These are phyloP conservation scores for Rhizopogon vinicolor DNA, from an alignment of 768 basidiomycete species.

Conservation along the genomic window DNA sequence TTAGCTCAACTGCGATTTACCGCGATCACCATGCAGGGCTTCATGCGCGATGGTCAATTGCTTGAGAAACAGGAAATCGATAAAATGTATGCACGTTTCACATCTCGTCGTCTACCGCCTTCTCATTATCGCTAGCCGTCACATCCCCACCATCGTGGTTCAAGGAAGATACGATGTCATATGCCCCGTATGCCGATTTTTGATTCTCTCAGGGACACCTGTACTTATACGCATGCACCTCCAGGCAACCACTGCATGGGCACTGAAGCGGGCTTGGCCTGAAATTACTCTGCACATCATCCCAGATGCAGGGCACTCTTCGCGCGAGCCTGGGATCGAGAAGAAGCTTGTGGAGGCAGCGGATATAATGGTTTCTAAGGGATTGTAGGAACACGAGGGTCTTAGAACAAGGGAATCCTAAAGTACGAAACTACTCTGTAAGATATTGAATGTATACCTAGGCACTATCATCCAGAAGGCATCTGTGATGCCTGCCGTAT, in stretches of 20 bases:
- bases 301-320: slow-evolving; percentile 84
- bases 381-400: background rate
- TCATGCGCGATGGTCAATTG: slow-evolving; percentile 85
- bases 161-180: slow-evolving; percentile 90
- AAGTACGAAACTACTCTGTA: background rate
- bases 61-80: slow-evolving; percentile 80
- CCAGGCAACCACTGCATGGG: slow-evolving; percentile 76
- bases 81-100: slow-evolving; percentile 60
- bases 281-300: slow-evolving; percentile 73
- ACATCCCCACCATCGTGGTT: slow-evolving; percentile 78
- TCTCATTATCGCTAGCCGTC: slow-evolving; percentile 48
- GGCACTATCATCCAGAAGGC: no score
- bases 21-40: slow-evolving; percentile 45
- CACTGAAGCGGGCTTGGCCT: slow-evolving; percentile 79
- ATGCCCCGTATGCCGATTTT: slow-evolving; percentile 58
- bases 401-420: background rate
- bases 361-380: slow-evolving; percentile 8
- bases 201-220: background rate
- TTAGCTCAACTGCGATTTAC: background rate
- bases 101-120: slow-evolving; percentile 4
- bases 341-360: slow-evolving; percentile 65
- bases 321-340: slow-evolving; percentile 66
- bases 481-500: no score
- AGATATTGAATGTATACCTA: background rate
- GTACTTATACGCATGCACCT: background rate